Base-by-base conservation (phyloP, 2,329 filamentous ascomycete genomes). In the Aspergillus cejpii region DNA sequence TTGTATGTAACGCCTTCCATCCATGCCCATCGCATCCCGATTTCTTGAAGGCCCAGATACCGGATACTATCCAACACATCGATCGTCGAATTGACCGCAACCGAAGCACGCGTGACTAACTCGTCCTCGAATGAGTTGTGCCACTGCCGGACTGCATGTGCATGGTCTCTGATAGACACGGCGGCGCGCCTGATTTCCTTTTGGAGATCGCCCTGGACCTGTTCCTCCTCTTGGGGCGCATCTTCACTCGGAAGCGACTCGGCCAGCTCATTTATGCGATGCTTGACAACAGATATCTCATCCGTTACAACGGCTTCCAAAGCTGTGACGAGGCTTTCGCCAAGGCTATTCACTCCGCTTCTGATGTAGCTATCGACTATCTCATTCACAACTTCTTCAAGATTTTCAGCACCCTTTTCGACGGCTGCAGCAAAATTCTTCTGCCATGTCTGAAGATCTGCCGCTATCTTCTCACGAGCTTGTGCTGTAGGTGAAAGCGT, bases 1-100 rank as follows among this genome's bases (percentile, higher is more conserved):
- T 94, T 90, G 74, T 98, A 96, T 1, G 91, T 94, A 49, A 98
- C 80, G 24, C 88, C 88, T 46, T 97, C 89, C 71, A 89, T 92
- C 84, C 87, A 94, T 10, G 91, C 89, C 90, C 92, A 98, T 48
- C 71, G 77, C 81, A 94, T 91, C 45, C 90, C 90, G 43, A 96
- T 88, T 64, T 94, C 87, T 63, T 94, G 87, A 26, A 96, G 76
- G 5, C 89, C 87, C 27, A 95, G 75, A 57, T 90, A 85, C 33
- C 87, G 81, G 48, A 92, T 90, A 59, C 81, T 80, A 52, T 91
- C 85, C 24, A 96, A 78, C 12, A 94, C 87, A 60, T 83, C 78
- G 43, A 95, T 80, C 37, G 91, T 91, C 31, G 84, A 84, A 56
- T 87, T 77, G n/a, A 88, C 81, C 6, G 87, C 85, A 37, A 80